These are phyloP conservation scores for Phaffomyces thermotolerans DNA, from an alignment of 805 yeast species.

Conservation along the genomic window DNA sequence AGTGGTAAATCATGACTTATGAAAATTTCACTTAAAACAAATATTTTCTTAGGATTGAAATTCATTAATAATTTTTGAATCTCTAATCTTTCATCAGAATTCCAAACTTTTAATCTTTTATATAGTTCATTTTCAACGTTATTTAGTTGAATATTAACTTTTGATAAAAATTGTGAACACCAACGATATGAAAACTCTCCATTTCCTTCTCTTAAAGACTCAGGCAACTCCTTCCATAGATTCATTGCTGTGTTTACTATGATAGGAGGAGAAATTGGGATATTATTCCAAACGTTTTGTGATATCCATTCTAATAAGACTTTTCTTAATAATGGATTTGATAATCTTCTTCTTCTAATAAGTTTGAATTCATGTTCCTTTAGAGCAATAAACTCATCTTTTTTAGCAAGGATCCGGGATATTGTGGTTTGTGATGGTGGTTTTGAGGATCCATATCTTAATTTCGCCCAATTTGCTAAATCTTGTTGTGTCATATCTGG, in stretches of 20 bases:
- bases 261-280: conserved; percentile 57
- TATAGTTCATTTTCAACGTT: conserved; percentile 39
- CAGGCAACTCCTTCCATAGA: conserved; percentile 55
- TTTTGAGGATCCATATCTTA: conserved; percentile 41
- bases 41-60: conserved; percentile 45
- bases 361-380: conserved; percentile 45
- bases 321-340: conserved; percentile 49
- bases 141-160: conserved; percentile 44
- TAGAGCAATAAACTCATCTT: conserved; percentile 43
- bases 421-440: conserved; percentile 66
- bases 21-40: conserved; percentile 55
- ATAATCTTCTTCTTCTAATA: conserved; percentile 37
- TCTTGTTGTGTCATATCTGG: conserved; percentile 64
- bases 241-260: conserved; percentile 56
- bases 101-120: conserved; percentile 50
- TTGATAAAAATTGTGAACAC: conserved; percentile 38
- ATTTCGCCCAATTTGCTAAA: conserved; percentile 57
- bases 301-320: conserved; percentile 67
- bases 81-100: conserved; percentile 46
- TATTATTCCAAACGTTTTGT: conserved; percentile 59
- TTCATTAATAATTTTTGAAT: conserved; percentile 39
- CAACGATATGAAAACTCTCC: conserved; percentile 62
- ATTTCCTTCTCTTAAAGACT: conserved; percentile 48
- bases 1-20: conserved; percentile 53
- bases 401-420: conserved; percentile 50